Evolutionary conservation across 768 basidiomycete species (phyloP).

Genomic region (Phanerochaete sordida): DNA sequence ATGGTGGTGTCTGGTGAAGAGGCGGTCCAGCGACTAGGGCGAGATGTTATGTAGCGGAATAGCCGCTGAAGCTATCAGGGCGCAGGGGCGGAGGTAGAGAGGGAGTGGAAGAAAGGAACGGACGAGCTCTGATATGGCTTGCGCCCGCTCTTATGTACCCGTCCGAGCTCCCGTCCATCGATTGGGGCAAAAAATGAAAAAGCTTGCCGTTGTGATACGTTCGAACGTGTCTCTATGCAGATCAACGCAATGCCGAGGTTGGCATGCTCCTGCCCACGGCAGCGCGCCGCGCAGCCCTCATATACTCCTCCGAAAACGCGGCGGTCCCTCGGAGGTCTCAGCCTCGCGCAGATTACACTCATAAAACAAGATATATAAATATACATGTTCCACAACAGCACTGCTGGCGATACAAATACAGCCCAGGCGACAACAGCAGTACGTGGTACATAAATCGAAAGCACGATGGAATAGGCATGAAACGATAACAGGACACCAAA

Average conservation of each 20-base stretch:
- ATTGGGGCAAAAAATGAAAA: slow-evolving; percentile 10
- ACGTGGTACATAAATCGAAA: slow-evolving; percentile 3
- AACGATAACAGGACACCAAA: background rate
- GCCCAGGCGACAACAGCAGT: background rate
- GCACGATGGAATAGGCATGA: slow-evolving; percentile 1
- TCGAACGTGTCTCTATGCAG: slow-evolving; percentile 6
- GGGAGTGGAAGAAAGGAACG: slow-evolving; percentile 3
- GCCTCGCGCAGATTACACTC: background rate
- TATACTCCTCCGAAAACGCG: background rate
- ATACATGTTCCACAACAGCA: background rate
- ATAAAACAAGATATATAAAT: background rate
- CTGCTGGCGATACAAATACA: background rate
- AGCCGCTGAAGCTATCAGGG: background rate
- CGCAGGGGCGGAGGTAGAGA: slow-evolving; percentile 13
- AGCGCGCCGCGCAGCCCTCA: background rate
- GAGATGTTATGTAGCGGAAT: slow-evolving; percentile 12
- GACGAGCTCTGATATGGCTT: background rate
- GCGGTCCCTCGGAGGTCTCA: background rate
- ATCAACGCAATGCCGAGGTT: background rate
- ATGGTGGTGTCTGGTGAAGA: slow-evolving; percentile 15
- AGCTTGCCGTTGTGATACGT: background rate
- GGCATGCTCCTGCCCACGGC: background rate
- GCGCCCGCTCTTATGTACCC: background rate
- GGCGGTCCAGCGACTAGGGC: slow-evolving; percentile 6
- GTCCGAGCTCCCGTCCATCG: slow-evolving; percentile 4